Evolutionary conservation across 140 eudicot species (phyloP), one percentile per base, ranked within the genome.

Genomic region (Erigeron philadelphicus): DNA sequence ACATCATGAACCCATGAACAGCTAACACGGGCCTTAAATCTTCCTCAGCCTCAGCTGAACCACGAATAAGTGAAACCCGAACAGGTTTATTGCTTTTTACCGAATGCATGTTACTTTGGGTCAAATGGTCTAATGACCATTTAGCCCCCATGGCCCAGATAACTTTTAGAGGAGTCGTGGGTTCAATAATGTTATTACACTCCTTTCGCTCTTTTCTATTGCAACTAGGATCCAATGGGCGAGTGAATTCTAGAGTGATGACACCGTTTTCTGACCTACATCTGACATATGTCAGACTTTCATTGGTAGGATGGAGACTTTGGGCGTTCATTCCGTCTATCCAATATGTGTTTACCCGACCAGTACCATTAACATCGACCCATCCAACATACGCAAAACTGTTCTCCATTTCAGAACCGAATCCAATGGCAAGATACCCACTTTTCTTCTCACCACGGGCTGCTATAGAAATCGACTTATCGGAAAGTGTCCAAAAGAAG

Each of bases 61-160:
- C 96, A 17, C 87, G 89, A 55, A 77, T 83, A 25, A 92, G 84
- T 42, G 87, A 78, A 75, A 92, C 95, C 54, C 95, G 87, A 25
- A 92, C 86, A 2, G 95, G 92, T 57, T 84, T 80, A 56, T 82
- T 88, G 73, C 98, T 88, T 56, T 87, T 85, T 7, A 79, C 87
- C 2, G 83, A 92, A 76, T 92, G 98, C 96, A 92, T 86, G 74
- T 88, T 92, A 67, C 88, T 77, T 76, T 84, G 95, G 38, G 80
- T 92, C 62, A 92, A 78, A 67, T 83, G 84, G 67, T 84, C 87
- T 6, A 70, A 70, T 7, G 98, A 88, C 95, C 98, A 88, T 70
- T 79, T 84, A n/a, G 96, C 85, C 40, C 96, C 98, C 96, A 88
- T 88, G 45, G 98, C 98, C 98, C 96, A 92, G 23, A 92, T 78